Conservation (phyloP, 73 alveolate genomes). For the Stentor roeselii region DNA sequence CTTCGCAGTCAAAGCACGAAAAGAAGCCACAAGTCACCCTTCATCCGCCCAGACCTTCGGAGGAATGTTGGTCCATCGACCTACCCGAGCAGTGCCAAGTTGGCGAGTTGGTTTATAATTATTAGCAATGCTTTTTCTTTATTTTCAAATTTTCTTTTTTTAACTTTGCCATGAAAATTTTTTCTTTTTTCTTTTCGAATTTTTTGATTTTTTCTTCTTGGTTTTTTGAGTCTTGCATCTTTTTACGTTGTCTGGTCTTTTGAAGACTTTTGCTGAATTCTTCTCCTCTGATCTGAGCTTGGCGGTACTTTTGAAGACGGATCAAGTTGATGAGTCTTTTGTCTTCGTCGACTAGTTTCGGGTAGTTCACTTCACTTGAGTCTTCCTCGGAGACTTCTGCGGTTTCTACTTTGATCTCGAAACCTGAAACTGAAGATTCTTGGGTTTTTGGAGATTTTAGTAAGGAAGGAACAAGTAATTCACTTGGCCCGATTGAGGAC, state of each 20-base stretch:
- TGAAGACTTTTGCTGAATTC: background rate
- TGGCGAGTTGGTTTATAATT: slow-evolving; percentile 26
- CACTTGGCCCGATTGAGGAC: too few species aligned
- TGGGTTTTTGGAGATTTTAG: background rate
- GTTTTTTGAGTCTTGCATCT: background rate
- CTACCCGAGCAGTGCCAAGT: slow-evolving; percentile 25
- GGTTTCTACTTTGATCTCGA: background rate
- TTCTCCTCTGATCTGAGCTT: background rate
- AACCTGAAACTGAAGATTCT: background rate
- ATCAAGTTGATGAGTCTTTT: background rate
- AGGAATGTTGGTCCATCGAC: slow-evolving; percentile 18
- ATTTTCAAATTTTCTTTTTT: background rate
- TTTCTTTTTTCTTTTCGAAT: background rate
- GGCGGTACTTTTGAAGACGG: background rate
- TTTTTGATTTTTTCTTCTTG: background rate
- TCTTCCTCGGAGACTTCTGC: background rate
- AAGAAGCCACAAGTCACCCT: slow-evolving; percentile 7
- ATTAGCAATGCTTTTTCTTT: background rate
- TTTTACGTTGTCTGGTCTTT: background rate
- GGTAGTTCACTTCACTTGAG: background rate
- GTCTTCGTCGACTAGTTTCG: background rate
- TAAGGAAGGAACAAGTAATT: too few species aligned
- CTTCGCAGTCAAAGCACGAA: background rate
- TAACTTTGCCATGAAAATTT: background rate
- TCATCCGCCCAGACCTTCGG: slow-evolving; percentile 16